These are phyloP conservation scores for Wickerhamiella spandovensis DNA, from an alignment of 805 yeast genomes.

Conservation along the genomic window DNA sequence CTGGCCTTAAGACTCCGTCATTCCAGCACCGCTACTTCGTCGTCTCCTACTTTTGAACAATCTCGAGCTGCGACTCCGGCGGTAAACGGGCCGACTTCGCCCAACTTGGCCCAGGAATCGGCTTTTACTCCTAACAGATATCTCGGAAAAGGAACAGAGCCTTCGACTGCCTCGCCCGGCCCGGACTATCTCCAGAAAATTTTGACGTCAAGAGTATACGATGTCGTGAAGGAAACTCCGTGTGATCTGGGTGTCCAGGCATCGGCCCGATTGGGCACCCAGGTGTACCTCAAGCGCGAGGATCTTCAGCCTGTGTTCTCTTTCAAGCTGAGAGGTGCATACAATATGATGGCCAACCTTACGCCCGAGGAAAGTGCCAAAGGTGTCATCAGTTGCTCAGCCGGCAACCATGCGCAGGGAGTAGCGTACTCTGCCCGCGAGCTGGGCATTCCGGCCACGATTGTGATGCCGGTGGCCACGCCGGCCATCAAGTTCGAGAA, in stretches of 20 bases:
- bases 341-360: conserved; percentile 88
- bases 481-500: conserved; percentile 89
- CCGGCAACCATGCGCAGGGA: conserved; percentile 99
- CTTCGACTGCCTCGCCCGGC: conserved; percentile 43
- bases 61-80: not conserved
- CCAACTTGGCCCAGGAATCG: not conserved
- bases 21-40: no score
- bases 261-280: conserved; percentile 61
- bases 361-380: conserved; percentile 41
- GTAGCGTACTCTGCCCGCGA: conserved; percentile 86
- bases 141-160: not conserved
- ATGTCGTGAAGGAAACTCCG: conserved; percentile 86
- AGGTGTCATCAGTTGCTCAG: conserved; percentile 96
- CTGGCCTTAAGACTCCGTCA: not conserved
- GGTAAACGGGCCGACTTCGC: not conserved
- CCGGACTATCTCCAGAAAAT: conserved; percentile 77
- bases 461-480: conserved; percentile 96
- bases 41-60: not conserved
- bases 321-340: conserved; percentile 94
- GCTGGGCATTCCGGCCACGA: conserved; percentile 82
- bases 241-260: conserved; percentile 60
- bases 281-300: conserved; percentile 74
- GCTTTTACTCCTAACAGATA: not conserved
- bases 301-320: conserved; percentile 91
- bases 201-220: conserved; percentile 85